Evolutionary conservation across 192 early-diverging fungal genomes (phyloP).

Genomic region (Allomyces macrogynus): DNA sequence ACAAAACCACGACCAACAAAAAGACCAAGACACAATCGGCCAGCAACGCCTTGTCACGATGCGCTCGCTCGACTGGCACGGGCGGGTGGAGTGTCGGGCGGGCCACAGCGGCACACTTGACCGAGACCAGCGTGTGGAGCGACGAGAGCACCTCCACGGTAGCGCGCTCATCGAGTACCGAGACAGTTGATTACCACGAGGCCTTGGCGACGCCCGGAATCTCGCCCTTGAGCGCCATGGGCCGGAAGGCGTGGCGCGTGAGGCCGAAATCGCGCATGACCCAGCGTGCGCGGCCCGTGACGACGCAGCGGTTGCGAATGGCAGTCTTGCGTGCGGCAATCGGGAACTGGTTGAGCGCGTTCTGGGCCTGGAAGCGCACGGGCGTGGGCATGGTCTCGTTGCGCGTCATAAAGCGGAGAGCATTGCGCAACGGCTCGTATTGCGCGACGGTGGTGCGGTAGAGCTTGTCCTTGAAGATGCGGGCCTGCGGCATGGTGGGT

Average conservation of each 20-base stretch:
- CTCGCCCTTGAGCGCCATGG: conserved; percentile 56
- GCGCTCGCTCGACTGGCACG: too few relatives aligned
- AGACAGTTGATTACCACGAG: conserved; percentile 35
- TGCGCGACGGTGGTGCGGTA: conserved; percentile 41
- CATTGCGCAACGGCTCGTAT: conserved; percentile 49
- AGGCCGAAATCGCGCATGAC: conserved; percentile 51
- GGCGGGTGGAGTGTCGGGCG: too few relatives aligned
- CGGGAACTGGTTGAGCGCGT: conserved; percentile 44
- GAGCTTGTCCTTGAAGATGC: conserved; percentile 48
- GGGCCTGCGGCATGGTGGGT: conserved; percentile 14
- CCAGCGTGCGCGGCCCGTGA: conserved; percentile 56
- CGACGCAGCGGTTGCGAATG: conserved; percentile 51
- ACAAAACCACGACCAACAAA: too few relatives aligned
- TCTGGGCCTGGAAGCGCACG: conserved; percentile 56
- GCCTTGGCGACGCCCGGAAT: conserved; percentile 62
- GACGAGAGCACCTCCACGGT: too few relatives aligned
- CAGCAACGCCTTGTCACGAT: too few relatives aligned
- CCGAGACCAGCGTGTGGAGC: too few relatives aligned
- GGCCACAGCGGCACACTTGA: too few relatives aligned
- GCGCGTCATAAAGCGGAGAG: conserved; percentile 52
- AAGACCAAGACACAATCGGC: too few relatives aligned
- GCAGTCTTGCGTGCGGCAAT: conserved; percentile 36
- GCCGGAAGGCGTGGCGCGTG: conserved; percentile 58
- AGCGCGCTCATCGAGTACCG: too few relatives aligned
- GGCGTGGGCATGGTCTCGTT: conserved; percentile 52